A percentile compares a stretch with the other conserved stretches of the same genome.
These are phyloP conservation scores for Rhynchospora tenuis DNA, from an alignment of 176 grass and related monocot species.

Conservation along the genomic window DNA sequence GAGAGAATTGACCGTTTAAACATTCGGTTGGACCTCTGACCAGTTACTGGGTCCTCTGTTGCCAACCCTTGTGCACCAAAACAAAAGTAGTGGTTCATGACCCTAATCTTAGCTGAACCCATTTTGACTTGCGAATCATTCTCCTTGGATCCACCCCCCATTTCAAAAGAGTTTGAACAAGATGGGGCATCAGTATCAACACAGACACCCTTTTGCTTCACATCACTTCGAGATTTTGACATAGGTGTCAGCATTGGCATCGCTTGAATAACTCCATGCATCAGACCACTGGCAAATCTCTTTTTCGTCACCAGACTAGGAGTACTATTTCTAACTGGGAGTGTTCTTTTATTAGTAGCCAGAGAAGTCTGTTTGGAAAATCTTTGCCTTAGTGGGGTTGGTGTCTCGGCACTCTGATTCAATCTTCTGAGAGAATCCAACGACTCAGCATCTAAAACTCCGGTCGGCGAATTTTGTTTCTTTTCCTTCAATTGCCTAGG, in stretches of 20 bases:
- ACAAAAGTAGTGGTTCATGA: conserved; percentile 66
- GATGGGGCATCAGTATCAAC: conserved; percentile 45
- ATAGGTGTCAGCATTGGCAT: conserved; percentile 62
- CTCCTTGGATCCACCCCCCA: conserved; percentile 14
- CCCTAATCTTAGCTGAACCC: conserved; percentile 37
- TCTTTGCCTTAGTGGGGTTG: conserved; percentile 60
- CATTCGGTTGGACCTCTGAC: conserved; percentile 44
- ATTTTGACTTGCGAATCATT: conserved; percentile 28
- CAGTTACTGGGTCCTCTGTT: conserved; percentile 45
- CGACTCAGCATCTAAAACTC: conserved; percentile 33
- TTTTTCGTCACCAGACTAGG: conserved; percentile 61
- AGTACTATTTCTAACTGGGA: conserved; percentile 52
- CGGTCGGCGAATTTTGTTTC: conserved; percentile 37
- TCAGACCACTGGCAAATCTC: conserved; percentile 59
- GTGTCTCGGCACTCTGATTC: conserved; percentile 34
- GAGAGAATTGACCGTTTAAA: conserved; percentile 47
- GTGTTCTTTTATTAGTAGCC: conserved; percentile 52
- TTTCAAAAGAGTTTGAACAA: conserved; percentile 56
- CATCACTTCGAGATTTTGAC: conserved; percentile 26
- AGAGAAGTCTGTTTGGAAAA: conserved; percentile 54
- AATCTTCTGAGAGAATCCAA: conserved; percentile 63
- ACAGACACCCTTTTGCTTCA: conserved; percentile 50
- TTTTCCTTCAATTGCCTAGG: conserved; percentile 52
- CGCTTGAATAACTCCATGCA: conserved; percentile 70
- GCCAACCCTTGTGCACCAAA: conserved; percentile 72